Percentiles rank a stretch among this genome's conserved stretches.
Conservation (phyloP, 768 basidiomycete genomes). For the Termitomyces sp. region DNA sequence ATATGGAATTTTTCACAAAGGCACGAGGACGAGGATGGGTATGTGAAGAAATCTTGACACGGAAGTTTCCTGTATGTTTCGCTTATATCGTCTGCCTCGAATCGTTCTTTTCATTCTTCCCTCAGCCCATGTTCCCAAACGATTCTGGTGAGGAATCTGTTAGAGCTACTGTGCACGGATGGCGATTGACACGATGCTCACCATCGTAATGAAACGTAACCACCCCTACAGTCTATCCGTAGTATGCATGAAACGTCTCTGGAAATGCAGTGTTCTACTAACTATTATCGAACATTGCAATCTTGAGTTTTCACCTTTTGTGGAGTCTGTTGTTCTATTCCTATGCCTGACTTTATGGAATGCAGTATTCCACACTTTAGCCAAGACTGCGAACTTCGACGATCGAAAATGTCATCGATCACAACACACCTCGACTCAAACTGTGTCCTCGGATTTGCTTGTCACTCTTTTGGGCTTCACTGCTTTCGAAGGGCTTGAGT, state of each 20-base stretch:
- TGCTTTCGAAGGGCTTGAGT: neutral
- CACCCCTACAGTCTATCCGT: too few relatives aligned
- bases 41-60: constrained; percentile 62
- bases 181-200: constrained; percentile 40
- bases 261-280: too few relatives aligned
- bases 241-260: too few relatives aligned
- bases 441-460: neutral
- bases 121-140: constrained; percentile 86
- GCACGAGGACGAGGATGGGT: constrained; percentile 62
- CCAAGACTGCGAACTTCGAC: too few relatives aligned
- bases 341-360: neutral
- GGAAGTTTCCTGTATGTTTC: constrained; percentile 52
- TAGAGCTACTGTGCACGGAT: constrained; percentile 82
- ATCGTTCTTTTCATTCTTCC: neutral
- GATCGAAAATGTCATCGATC: neutral
- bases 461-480: neutral
- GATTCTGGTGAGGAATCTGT: constrained; percentile 77
- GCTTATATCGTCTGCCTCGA: neutral
- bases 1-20: constrained; percentile 75
- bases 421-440: neutral
- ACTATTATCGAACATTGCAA: too few relatives aligned
- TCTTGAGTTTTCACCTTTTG: neutral
- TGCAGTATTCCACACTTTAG: too few relatives aligned
- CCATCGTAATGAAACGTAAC: neutral
- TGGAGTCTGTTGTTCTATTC: neutral